Conservation (phyloP, 108 stramenopile genomes). For the Phaeodactylum tricornutum region DNA sequence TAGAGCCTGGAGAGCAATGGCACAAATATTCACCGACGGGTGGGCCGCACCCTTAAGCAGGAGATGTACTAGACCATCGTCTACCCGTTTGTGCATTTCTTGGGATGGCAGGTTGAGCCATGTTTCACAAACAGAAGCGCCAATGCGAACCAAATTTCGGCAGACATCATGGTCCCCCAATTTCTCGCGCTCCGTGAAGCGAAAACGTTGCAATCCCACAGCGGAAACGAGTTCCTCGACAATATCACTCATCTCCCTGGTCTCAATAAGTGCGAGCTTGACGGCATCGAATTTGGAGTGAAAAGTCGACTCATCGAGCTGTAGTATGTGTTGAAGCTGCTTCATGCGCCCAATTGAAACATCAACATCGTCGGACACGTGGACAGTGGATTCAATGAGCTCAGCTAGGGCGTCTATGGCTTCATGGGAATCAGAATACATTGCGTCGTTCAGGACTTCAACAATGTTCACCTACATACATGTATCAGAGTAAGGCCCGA, state of each 20-base stretch:
- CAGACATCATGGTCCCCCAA: slow-evolving; percentile 22
- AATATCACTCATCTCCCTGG: slow-evolving; percentile 37
- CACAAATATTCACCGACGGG: slow-evolving; percentile 50
- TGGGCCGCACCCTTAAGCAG: slow-evolving; percentile 55
- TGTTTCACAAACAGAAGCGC: slow-evolving; percentile 8
- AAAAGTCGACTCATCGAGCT: slow-evolving; percentile 32
- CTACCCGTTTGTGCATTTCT: background rate
- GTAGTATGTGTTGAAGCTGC: slow-evolving; percentile 34
- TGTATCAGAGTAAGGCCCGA: background rate
- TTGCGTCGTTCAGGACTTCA: slow-evolving; percentile 47
- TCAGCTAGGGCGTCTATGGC: slow-evolving; percentile 66
- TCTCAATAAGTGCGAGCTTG: slow-evolving; percentile 32
- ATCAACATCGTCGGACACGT: slow-evolving; percentile 15
- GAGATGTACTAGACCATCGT: slow-evolving; percentile 41
- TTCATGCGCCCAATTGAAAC: slow-evolving; percentile 23
- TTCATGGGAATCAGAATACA: slow-evolving; percentile 53
- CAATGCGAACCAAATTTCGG: slow-evolving; percentile 20
- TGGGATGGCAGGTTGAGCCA: background rate
- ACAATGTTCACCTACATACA: slow-evolving; percentile 48
- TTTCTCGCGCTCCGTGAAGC: slow-evolving; percentile 45
- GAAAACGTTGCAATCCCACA: slow-evolving; percentile 59
- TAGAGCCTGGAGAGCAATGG: slow-evolving; percentile 43
- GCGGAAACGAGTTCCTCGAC: slow-evolving; percentile 50
- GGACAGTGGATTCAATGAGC: slow-evolving; percentile 41
- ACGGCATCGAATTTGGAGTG: slow-evolving; percentile 22